Percentiles rank a stretch among this genome's conserved stretches.
These are phyloP conservation scores for Hypomontagnella monticulosa DNA, from an alignment of 495 filamentous ascomycete species.

Conservation along the genomic window DNA sequence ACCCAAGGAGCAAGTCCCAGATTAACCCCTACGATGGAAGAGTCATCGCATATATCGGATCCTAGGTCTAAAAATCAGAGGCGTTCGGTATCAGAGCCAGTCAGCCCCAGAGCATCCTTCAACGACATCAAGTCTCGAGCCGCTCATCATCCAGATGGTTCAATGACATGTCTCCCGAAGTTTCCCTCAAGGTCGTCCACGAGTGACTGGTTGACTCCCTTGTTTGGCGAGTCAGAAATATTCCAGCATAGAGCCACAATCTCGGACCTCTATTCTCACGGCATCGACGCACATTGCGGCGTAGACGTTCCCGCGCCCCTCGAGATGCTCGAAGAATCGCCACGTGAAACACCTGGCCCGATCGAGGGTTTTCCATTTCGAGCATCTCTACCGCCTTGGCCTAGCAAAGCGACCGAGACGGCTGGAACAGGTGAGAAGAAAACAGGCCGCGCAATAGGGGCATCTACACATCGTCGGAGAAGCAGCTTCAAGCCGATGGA, in stretches of 20 bases:
- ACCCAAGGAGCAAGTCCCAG: constrained; percentile 13
- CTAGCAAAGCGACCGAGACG: not conserved
- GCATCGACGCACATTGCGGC: constrained; percentile 32
- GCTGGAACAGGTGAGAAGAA: not conserved
- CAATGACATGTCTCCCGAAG: constrained; percentile 38
- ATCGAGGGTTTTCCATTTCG: not conserved
- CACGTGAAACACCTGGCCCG: constrained; percentile 8
- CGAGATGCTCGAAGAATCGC: constrained; percentile 29
- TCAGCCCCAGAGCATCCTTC: constrained; percentile 19
- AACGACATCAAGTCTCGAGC: constrained; percentile 2
- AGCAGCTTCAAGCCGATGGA: constrained; percentile 18
- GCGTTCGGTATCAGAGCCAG: constrained; percentile 36
- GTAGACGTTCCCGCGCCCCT: constrained; percentile 8
- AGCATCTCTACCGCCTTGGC: not conserved
- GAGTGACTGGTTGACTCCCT: constrained; percentile 43
- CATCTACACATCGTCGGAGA: constrained; percentile 24
- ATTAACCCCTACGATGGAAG: constrained; percentile 4
- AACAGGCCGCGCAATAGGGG: constrained; percentile 14
- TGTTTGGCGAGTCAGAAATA: constrained; percentile 14
- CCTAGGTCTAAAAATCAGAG: constrained; percentile 7
- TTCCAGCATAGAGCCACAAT: constrained; percentile 15
- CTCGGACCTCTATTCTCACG: constrained; percentile 28
- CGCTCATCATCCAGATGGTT: constrained; percentile 12
- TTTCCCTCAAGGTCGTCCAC: constrained; percentile 39
- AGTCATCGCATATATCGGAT: not conserved